phyloP scores from a whole-genome alignment of 345 rosid species.

The Lumnitzera racemosa region DNA sequence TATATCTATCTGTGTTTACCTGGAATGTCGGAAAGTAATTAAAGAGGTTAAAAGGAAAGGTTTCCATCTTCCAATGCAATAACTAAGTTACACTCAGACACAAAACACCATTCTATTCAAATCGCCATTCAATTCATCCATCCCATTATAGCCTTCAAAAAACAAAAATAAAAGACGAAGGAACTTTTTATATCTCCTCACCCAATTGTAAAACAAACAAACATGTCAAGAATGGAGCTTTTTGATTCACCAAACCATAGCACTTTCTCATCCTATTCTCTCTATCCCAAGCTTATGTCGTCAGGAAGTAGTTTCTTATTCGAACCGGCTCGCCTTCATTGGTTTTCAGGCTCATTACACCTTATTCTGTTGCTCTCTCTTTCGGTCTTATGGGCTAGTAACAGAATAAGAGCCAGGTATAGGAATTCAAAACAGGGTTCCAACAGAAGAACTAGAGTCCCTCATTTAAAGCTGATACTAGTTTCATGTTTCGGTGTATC shows the following conservation, averaged over 20 bases:
- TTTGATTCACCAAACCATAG: not conserved
- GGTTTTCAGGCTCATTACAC: not conserved
- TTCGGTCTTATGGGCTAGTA: not conserved
- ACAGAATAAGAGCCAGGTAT: not conserved
- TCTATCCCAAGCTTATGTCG: not conserved
- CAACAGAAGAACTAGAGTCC: not conserved
- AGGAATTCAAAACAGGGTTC: slow-evolving; percentile 9
- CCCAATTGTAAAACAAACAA: too few relatives aligned
- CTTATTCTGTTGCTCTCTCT: slow-evolving; percentile 1
- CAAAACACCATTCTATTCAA: too few relatives aligned
- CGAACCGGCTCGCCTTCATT: not conserved
- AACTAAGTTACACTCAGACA: too few relatives aligned
- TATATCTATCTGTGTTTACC: too few relatives aligned
- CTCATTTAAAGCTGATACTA: slow-evolving; percentile 33
- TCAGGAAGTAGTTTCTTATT: not conserved
- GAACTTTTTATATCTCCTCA: too few relatives aligned
- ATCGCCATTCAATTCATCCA: too few relatives aligned
- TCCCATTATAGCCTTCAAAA: too few relatives aligned
- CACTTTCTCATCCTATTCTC: not conserved
- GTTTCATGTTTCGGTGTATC: slow-evolving; percentile 47
- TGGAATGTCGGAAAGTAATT: too few relatives aligned
- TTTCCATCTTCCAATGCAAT: too few relatives aligned
- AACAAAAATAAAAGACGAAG: too few relatives aligned
- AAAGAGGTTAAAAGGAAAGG: too few relatives aligned
- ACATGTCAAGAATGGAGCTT: not conserved